Conservation (phyloP, 352 stramenopile genomes). For the Nothophytophthora sp. region DNA sequence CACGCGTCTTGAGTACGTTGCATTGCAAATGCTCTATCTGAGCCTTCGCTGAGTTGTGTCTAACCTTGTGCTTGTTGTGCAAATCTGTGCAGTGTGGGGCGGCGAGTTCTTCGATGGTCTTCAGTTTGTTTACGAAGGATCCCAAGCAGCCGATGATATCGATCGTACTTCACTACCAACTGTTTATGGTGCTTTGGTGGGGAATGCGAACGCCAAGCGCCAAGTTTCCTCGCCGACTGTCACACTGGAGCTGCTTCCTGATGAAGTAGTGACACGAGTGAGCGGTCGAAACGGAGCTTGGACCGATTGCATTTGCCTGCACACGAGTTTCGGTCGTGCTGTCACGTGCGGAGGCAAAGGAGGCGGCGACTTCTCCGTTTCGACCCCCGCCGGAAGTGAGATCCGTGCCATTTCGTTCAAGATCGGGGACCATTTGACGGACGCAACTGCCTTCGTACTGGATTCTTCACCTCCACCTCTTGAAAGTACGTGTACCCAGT, state of each 20-base stretch:
- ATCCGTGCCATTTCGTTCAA: slow-evolving; percentile 66
- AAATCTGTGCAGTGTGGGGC: slow-evolving; percentile 64
- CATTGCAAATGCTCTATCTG: background rate
- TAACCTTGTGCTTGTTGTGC: slow-evolving; percentile 8
- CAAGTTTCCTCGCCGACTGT: slow-evolving; percentile 31
- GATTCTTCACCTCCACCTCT: slow-evolving; percentile 10
- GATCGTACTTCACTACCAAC: background rate
- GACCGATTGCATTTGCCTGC: slow-evolving; percentile 62
- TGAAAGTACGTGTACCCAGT: slow-evolving; percentile 33
- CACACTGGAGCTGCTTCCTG: slow-evolving; percentile 36
- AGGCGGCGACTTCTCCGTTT: slow-evolving; percentile 54
- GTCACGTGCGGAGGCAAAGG: slow-evolving; percentile 61
- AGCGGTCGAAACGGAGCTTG: slow-evolving; percentile 73
- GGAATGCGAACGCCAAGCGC: slow-evolving; percentile 43
- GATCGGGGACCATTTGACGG: slow-evolving; percentile 66
- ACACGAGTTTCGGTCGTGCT: slow-evolving; percentile 68
- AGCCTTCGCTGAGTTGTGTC: background rate
- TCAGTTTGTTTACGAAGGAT: slow-evolving; percentile 56
- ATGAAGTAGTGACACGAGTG: slow-evolving; percentile 53
- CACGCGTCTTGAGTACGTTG: slow-evolving; percentile 53
- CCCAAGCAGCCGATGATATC: background rate
- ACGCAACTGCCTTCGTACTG: slow-evolving; percentile 51
- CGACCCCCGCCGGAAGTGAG: slow-evolving; percentile 29
- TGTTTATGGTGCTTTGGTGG: slow-evolving; percentile 39
- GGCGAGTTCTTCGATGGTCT: slow-evolving; percentile 70